Percentiles rank a stretch among this genome's conserved stretches.
phyloP scores from a whole-genome alignment of 2,329 filamentous ascomycete species.

The Sarocladiaceae sp. region DNA sequence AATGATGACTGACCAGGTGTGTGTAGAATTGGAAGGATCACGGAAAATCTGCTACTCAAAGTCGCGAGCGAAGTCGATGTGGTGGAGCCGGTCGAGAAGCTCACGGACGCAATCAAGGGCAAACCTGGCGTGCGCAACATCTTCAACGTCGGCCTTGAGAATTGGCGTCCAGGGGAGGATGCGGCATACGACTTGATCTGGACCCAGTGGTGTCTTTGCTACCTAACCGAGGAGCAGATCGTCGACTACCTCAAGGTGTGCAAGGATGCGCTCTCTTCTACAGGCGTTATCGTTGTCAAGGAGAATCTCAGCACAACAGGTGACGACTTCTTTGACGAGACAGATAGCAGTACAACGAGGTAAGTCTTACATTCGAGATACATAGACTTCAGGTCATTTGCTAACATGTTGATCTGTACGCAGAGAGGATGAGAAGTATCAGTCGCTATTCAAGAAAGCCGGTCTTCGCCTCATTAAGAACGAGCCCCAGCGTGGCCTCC shows the following conservation, averaged over 20 bases:
- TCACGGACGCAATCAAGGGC: slow-evolving; percentile 57
- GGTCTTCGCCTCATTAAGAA: slow-evolving; percentile 61
- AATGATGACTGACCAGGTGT: no score
- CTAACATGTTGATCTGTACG: slow-evolving; percentile 9
- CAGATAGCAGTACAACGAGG: slow-evolving; percentile 72
- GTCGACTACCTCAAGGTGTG: slow-evolving; percentile 60
- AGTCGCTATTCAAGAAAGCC: slow-evolving; percentile 60
- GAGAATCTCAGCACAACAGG: slow-evolving; percentile 63
- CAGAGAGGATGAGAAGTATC: slow-evolving; percentile 67
- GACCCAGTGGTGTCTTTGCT: slow-evolving; percentile 85
- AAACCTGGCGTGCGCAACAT: slow-evolving; percentile 55
- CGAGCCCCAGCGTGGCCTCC: slow-evolving; percentile 67
- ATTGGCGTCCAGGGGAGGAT: slow-evolving; percentile 47
- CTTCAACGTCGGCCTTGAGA: slow-evolving; percentile 67
- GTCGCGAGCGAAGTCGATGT: slow-evolving; percentile 70
- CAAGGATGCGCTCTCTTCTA: slow-evolving; percentile 29
- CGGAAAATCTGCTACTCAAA: slow-evolving; percentile 65
- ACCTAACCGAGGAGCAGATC: slow-evolving; percentile 70
- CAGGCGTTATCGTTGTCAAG: slow-evolving; percentile 32
- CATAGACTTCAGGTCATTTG: not conserved
- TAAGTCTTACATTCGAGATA: slow-evolving; percentile 20
- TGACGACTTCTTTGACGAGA: slow-evolving; percentile 64
- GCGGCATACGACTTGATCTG: slow-evolving; percentile 72
- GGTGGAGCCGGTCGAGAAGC: slow-evolving; percentile 78
- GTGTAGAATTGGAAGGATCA: slow-evolving; percentile 83